phyloP scores from a whole-genome alignment of 768 basidiomycete genomes.

The Cystofilobasidium capitatum region DNA sequence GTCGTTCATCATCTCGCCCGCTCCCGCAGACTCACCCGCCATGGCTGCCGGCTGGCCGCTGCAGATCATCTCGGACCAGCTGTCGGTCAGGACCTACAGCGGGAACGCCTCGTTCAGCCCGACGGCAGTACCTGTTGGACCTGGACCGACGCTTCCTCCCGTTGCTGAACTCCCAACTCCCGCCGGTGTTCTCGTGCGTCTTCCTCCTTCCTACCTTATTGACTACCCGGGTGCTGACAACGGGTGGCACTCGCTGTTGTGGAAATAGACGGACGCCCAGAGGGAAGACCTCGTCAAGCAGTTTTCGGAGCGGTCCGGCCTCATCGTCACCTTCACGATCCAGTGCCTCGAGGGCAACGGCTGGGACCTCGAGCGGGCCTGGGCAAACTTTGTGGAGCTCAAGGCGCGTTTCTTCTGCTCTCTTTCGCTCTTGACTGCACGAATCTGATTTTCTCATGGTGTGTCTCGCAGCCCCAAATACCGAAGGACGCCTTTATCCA shows the following conservation, averaged over 20 bases:
- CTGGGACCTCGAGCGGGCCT: conserved; percentile 71
- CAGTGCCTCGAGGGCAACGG: conserved; percentile 75
- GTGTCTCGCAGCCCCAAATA: conserved; percentile 13
- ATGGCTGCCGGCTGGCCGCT: conserved; percentile 80
- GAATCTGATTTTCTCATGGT: neutral
- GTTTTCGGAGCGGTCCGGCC: conserved; percentile 59
- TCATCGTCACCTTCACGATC: conserved; percentile 70
- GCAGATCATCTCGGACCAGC: conserved; percentile 77
- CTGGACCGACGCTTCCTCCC: conserved; percentile 21
- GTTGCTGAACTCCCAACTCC: neutral
- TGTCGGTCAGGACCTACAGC: conserved; percentile 73
- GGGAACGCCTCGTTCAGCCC: conserved; percentile 66
- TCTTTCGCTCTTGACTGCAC: neutral
- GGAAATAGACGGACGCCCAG: conserved; percentile 9
- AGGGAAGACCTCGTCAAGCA: conserved; percentile 60
- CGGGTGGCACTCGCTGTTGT: too few species aligned
- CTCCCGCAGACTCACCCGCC: conserved; percentile 69
- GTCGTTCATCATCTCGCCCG: conserved; percentile 74
- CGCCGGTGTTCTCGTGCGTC: neutral
- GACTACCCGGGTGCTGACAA: conserved; percentile 43
- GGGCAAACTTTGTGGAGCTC: conserved; percentile 78
- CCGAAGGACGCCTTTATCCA: conserved; percentile 18
- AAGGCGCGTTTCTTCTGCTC: conserved; percentile 28
- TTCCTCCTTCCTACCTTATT: neutral
- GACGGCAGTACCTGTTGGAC: conserved; percentile 34